Evolutionary conservation across 768 basidiomycete species (phyloP).

Genomic region (Rhodotorula paludigena): DNA sequence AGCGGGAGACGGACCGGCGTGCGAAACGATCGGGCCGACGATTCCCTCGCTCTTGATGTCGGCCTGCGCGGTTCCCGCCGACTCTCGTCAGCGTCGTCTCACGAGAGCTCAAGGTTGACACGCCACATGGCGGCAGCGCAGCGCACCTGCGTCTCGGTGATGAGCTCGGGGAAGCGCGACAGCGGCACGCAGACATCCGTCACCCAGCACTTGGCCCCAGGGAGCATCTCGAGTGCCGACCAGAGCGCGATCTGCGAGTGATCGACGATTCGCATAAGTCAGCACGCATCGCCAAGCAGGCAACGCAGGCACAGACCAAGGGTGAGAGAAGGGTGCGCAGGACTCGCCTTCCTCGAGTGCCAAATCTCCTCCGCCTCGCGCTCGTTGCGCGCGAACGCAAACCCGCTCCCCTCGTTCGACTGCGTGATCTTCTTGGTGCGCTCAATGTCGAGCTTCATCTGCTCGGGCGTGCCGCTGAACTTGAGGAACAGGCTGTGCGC

Average conservation of each 20-base stretch:
- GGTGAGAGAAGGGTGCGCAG: not conserved
- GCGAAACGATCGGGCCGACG: conserved; percentile 54
- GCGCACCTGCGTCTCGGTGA: conserved; percentile 57
- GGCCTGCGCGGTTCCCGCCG: no score
- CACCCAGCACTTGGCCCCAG: conserved; percentile 52
- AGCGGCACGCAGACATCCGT: conserved; percentile 37
- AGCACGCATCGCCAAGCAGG: no score
- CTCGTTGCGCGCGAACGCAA: conserved; percentile 72
- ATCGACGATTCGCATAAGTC: not conserved
- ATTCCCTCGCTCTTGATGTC: conserved; percentile 31
- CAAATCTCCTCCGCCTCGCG: conserved; percentile 79
- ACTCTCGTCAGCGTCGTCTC: no score
- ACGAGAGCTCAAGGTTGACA: no score
- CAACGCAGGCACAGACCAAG: no score
- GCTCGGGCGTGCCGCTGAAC: conserved; percentile 69
- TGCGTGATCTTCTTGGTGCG: conserved; percentile 54
- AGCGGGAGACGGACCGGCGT: conserved; percentile 4
- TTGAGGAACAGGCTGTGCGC: conserved; percentile 70
- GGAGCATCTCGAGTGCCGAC: conserved; percentile 33
- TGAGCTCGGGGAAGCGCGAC: conserved; percentile 46
- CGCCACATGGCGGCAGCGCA: no score
- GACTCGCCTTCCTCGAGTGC: conserved; percentile 50
- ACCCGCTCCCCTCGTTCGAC: conserved; percentile 65
- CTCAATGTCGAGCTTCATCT: conserved; percentile 55
- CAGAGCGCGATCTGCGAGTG: conserved; percentile 26